These are phyloP conservation scores for Cladobotryum protrusum DNA, from an alignment of 2,329 filamentous ascomycete genomes.

Conservation along the genomic window DNA sequence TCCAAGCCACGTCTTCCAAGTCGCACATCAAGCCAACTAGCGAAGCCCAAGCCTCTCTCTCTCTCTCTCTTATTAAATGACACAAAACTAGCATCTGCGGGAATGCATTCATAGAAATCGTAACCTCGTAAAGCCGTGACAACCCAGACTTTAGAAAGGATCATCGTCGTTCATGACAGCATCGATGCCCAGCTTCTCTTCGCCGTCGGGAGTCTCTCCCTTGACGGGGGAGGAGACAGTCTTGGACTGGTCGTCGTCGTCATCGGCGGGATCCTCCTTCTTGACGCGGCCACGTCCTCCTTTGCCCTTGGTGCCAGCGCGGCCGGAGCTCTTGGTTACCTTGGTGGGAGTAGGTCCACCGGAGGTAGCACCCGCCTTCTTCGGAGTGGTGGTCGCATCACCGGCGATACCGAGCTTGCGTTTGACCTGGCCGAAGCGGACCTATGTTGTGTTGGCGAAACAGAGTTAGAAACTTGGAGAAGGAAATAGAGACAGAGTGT, in stretches of 20 bases:
- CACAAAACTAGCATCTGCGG: no score
- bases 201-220: constrained; percentile 15
- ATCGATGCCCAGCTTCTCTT: constrained; percentile 12
- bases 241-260: constrained; percentile 9
- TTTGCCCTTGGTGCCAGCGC: constrained; percentile 19
- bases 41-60: no score
- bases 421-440: constrained; percentile 46
- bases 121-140: no score
- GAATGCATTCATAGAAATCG: no score
- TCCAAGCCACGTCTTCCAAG: background rate
- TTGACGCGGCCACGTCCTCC: constrained; percentile 14
- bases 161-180: constrained; percentile 6
- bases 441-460: constrained; percentile 19
- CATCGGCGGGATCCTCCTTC: constrained; percentile 16
- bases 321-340: constrained; percentile 25
- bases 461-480: background rate
- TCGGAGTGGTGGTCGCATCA: constrained; percentile 16
- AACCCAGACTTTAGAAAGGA: constrained; percentile 10
- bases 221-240: constrained; percentile 12
- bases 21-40: background rate
- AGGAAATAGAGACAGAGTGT: background rate
- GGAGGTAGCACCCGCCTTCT: constrained; percentile 18
- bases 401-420: constrained; percentile 36
- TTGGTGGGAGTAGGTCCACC: constrained; percentile 19
- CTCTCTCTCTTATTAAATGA: no score